Conservation (phyloP, 2,329 filamentous ascomycete genomes). For the Pseudohalonectria lignicola region DNA sequence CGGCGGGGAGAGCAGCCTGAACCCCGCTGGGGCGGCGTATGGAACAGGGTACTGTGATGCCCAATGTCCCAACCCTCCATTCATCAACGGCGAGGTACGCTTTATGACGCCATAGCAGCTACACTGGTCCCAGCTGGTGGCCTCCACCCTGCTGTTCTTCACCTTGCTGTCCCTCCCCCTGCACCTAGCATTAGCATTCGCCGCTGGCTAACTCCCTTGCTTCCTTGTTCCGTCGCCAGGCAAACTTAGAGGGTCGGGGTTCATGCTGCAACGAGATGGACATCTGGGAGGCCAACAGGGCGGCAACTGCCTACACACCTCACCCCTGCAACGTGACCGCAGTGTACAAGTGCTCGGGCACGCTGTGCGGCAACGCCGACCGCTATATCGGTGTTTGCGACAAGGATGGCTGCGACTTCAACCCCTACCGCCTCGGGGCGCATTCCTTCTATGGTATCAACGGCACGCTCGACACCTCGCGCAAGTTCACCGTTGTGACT, state of each 20-base stretch:
- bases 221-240: constrained; percentile 12
- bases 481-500: constrained; percentile 26
- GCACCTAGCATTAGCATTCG: not conserved
- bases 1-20: constrained; percentile 36
- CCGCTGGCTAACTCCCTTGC: constrained; percentile 2
- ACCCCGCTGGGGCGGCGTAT: constrained; percentile 22
- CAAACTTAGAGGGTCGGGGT: constrained; percentile 29
- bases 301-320: constrained; percentile 31
- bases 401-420: constrained; percentile 31
- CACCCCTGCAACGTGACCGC: constrained; percentile 34
- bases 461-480: constrained; percentile 32
- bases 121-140: too few relatives aligned
- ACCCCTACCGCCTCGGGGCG: constrained; percentile 23
- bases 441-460: constrained; percentile 11
- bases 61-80: constrained; percentile 23
- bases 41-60: constrained; percentile 26
- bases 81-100: constrained; percentile 24
- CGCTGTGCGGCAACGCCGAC: constrained; percentile 30
- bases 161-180: too few relatives aligned
- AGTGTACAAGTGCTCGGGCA: constrained; percentile 31
- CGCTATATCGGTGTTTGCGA: constrained; percentile 26
- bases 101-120: too few relatives aligned
- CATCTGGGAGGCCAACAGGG: constrained; percentile 42
- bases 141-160: too few relatives aligned
- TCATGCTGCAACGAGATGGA: constrained; percentile 45